Evolutionary conservation across 2,329 filamentous ascomycete genomes (phyloP).

Genomic region (Ceratocystis eucalypticola): DNA sequence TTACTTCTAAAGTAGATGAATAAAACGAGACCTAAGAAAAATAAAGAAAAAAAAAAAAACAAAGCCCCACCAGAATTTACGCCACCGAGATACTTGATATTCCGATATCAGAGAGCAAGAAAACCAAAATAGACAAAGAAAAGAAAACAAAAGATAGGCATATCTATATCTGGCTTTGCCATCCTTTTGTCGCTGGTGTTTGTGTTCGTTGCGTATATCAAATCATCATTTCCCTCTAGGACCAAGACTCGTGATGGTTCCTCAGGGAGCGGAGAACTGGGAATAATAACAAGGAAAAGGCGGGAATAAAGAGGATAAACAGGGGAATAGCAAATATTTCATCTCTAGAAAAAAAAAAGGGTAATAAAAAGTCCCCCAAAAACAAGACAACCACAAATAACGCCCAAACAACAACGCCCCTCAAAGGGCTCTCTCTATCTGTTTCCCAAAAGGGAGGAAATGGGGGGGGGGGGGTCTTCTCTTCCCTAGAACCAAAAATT

Average conservation of each 20-base stretch:
- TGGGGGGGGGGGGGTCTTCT: no score
- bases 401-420: not conserved
- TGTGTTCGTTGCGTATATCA: no score
- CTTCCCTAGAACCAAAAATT: no score
- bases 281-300: not conserved
- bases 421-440: not conserved
- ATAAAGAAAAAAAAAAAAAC: not conserved
- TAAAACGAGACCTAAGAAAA: no score
- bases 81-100: not conserved
- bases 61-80: not conserved
- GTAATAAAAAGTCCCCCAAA: not conserved
- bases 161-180: no score
- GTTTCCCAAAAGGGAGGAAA: not conserved
- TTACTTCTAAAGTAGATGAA: no score
- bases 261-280: not conserved
- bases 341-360: not conserved
- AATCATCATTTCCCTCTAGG: not conserved
- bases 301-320: not conserved
- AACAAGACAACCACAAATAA: not conserved
- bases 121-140: no score
- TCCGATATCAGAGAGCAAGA: no score
- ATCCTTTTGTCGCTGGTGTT: not conserved
- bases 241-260: constrained; percentile 1
- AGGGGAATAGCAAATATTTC: not conserved
- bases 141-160: no score